Percentiles rank a stretch among this genome's conserved stretches.
phyloP scores from a whole-genome alignment of 2,329 filamentous ascomycete species.

The Phaeosphaeriaceae sp. region DNA sequence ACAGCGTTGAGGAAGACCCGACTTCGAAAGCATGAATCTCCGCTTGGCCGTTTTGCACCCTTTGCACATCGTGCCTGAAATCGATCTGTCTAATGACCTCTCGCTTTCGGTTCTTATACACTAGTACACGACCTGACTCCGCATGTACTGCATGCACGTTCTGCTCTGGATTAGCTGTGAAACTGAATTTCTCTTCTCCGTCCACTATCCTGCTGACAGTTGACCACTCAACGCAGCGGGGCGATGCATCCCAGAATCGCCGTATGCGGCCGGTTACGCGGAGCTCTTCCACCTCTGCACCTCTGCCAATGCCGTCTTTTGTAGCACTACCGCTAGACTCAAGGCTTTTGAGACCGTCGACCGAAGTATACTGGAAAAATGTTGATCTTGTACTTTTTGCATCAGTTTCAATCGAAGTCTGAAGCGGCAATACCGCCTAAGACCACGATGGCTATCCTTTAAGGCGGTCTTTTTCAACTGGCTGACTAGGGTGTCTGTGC shows the following conservation, averaged over 20 bases:
- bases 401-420: slow-evolving; percentile 6
- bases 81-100: slow-evolving; percentile 13
- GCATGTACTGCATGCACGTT: slow-evolving; percentile 6
- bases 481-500: no score
- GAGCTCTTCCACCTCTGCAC: slow-evolving; percentile 4
- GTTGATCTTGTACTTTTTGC: slow-evolving; percentile 2
- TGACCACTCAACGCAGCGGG: slow-evolving; percentile 7
- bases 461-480: no score
- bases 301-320: slow-evolving; percentile 3
- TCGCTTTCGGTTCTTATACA: slow-evolving; percentile 11
- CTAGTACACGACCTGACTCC: slow-evolving; percentile 6
- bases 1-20: slow-evolving; percentile 5
- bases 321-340: not conserved
- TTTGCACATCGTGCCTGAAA: slow-evolving; percentile 4
- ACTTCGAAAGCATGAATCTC: slow-evolving; percentile 8
- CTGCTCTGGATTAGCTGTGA: slow-evolving; percentile 9
- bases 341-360: not conserved
- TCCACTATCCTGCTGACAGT: slow-evolving; percentile 5
- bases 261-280: slow-evolving; percentile 8
- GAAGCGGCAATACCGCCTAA: slow-evolving; percentile 14
- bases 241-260: slow-evolving; percentile 1
- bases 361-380: not conserved
- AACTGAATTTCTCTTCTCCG: slow-evolving; percentile 10
- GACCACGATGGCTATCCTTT: slow-evolving; percentile 17
- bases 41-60: slow-evolving; percentile 4